Conservation (phyloP, 371 early-diverging fungal species). For the Mucor indicus region DNA sequence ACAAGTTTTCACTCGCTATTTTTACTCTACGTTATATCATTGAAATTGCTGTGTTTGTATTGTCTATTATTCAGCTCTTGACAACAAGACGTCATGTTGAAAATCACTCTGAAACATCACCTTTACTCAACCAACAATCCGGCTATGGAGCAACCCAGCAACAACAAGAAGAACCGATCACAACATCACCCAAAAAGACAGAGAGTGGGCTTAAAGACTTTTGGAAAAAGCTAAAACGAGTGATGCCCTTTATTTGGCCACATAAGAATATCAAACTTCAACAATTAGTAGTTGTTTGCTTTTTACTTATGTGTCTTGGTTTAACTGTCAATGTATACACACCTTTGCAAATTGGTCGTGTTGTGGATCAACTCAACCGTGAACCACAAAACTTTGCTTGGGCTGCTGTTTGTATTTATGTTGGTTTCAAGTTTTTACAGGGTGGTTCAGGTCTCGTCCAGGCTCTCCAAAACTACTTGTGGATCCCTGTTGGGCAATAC, state of each 20-base stretch:
- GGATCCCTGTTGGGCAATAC: slow-evolving; percentile 90
- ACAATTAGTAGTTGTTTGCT: slow-evolving; percentile 64
- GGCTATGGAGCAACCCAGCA: slow-evolving; percentile 7
- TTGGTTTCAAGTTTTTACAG: slow-evolving; percentile 71
- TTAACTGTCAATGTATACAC: slow-evolving; percentile 79
- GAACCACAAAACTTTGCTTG: slow-evolving; percentile 41
- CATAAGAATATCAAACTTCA: slow-evolving; percentile 61
- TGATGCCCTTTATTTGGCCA: slow-evolving; percentile 90
- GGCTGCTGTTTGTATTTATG: slow-evolving; percentile 68
- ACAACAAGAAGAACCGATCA: not conserved
- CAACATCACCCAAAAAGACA: slow-evolving; percentile 3
- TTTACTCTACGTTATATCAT: slow-evolving; percentile 31
- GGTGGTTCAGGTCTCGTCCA: slow-evolving; percentile 77
- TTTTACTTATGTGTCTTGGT: slow-evolving; percentile 66
- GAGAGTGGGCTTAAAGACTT: slow-evolving; percentile 44
- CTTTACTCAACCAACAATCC: not conserved
- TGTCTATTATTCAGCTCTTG: slow-evolving; percentile 28
- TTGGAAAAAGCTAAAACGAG: slow-evolving; percentile 52
- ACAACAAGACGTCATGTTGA: not conserved
- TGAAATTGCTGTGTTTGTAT: slow-evolving; percentile 14
- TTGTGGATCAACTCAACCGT: slow-evolving; percentile 54
- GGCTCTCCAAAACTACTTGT: slow-evolving; percentile 73
- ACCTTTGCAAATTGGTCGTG: slow-evolving; percentile 74
- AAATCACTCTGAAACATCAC: slow-evolving; percentile 2
- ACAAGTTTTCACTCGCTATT: slow-evolving; percentile 19